phyloP scores from a whole-genome alignment of 2,329 filamentous ascomycete genomes.

The Diaporthe velutina region DNA sequence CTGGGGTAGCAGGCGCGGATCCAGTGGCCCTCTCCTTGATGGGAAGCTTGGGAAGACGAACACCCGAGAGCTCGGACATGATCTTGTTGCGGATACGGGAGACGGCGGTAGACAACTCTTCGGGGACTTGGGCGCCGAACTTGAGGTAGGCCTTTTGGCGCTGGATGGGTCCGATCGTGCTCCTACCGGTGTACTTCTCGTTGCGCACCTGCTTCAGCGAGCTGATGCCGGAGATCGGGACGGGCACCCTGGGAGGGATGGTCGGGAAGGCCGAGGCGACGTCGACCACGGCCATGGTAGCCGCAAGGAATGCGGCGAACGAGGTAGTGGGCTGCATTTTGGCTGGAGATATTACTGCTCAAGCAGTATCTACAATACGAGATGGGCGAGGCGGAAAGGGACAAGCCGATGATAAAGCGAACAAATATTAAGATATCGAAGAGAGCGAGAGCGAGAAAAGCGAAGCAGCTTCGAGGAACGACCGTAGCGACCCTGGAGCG shows the following conservation, averaged over 20 bases:
- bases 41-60: slow-evolving; percentile 27
- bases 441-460: slow-evolving; percentile 28
- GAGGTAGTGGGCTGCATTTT: slow-evolving; percentile 38
- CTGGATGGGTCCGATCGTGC: slow-evolving; percentile 49
- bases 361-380: slow-evolving; percentile 7
- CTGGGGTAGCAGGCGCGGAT: slow-evolving; percentile 45
- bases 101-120: slow-evolving; percentile 48
- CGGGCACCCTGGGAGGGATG: slow-evolving; percentile 32
- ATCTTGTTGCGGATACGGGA: slow-evolving; percentile 42
- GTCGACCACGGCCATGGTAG: slow-evolving; percentile 39
- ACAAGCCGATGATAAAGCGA: slow-evolving; percentile 6
- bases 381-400: not conserved
- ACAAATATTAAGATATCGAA: slow-evolving; percentile 30
- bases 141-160: slow-evolving; percentile 56
- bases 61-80: slow-evolving; percentile 35
- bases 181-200: slow-evolving; percentile 46
- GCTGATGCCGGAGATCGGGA: slow-evolving; percentile 35
- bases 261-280: slow-evolving; percentile 39
- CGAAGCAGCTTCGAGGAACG: slow-evolving; percentile 30
- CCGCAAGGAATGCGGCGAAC: slow-evolving; percentile 40
- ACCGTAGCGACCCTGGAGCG: slow-evolving; percentile 37
- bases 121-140: slow-evolving; percentile 51
- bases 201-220: slow-evolving; percentile 42
- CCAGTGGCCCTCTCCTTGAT: slow-evolving; percentile 47
- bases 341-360: not conserved